Evolutionary conservation across 495 filamentous ascomycete genomes (phyloP), one percentile per base, ranked within the genome.

Genomic region (Aeminium ludgeri): DNA sequence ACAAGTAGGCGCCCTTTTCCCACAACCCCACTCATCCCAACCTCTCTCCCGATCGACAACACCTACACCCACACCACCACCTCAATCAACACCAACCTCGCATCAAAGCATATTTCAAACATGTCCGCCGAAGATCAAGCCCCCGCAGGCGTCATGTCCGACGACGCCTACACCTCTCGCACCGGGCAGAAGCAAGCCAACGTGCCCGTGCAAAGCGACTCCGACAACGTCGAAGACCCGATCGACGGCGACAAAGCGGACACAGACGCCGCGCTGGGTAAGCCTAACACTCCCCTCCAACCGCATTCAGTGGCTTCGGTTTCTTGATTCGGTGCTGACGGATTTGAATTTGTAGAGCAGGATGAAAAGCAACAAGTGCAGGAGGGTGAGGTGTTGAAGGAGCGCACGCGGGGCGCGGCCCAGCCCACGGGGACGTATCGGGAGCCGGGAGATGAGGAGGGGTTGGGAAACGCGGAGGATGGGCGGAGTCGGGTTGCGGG

Each of bases 281-380:
- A 27, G 60, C 55, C 38, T 25, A 11, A 44, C n/a, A n/a, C n/a
- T n/a, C n/a, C n/a, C n/a, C n/a, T n/a, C n/a, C n/a, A n/a, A n/a
- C n/a, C n/a, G n/a, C n/a, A n/a, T n/a, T n/a, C n/a, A n/a, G n/a
- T n/a, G n/a, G n/a, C n/a, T n/a, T n/a, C n/a, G n/a, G n/a, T n/a
- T n/a, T n/a, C n/a, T n/a, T n/a, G n/a, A n/a, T n/a, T n/a, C n/a
- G n/a, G n/a, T n/a, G n/a, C n/a, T n/a, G n/a, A n/a, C n/a, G n/a
- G n/a, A n/a, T n/a, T n/a, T n/a, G n/a, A n/a, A 13, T 40, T 25
- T 20, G 30, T 38, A 72, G 71, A 52, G 17, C 55, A 54, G 6
- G 71, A 74, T 45, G 72, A 74, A 1, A 48, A 49, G 1, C 68
- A 72, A 17, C 69, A 67, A 1, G 70, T 74, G 17, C 64, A 74